Evolutionary conservation across 805 yeast genomes (phyloP), one percentile per base, ranked within the genome.

Genomic region (Candida silvatica): DNA sequence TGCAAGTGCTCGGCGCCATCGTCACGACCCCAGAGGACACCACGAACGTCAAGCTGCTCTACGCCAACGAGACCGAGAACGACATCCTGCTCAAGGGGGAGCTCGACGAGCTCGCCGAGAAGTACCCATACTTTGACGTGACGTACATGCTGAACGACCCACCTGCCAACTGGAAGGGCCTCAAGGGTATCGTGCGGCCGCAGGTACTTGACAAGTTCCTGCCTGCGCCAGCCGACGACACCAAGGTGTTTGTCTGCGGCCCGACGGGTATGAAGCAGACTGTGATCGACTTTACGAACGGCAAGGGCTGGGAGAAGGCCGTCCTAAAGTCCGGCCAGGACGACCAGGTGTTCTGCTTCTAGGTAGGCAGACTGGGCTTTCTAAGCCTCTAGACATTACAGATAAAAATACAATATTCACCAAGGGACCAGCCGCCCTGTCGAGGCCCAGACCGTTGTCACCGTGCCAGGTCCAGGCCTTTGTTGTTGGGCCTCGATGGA

Each of bases 41-140:
- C 22, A 80, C 90, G 25, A 66, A 68, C 35, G 65, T 83, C 36
- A 65, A 74, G 3, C 58, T 83, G 44, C 64, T 83, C 34, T 83
- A 67, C 52, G 87, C 86, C 22, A 82, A 82, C 48, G 83, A 80
- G 49, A 74, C 86, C 5, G 81, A 71, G 42, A 80, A 81, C 47
- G 94, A 83, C 57, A 80, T 83, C 39, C 64, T 83, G 47, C 64
- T 83, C 49, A 79, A 69, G 48, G 74, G 66, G 7, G 94, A 83
- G 56, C 59, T 83, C 29, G 88, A 83, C 49, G 85, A 79, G 41
- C 69, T 82, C 41, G 67, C 76, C 27, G 64, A 58, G 27, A 70
- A 69, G 45, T 80, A 77, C 48, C 84, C 88, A 17, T 62, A 71
- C 41, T 74, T 83, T 47, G 53, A 63, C 4, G 75, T 80, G 12